Percentiles rank a stretch among this genome's conserved stretches.
phyloP scores from a whole-genome alignment of 768 basidiomycete genomes.

The Leccinum boreale region DNA sequence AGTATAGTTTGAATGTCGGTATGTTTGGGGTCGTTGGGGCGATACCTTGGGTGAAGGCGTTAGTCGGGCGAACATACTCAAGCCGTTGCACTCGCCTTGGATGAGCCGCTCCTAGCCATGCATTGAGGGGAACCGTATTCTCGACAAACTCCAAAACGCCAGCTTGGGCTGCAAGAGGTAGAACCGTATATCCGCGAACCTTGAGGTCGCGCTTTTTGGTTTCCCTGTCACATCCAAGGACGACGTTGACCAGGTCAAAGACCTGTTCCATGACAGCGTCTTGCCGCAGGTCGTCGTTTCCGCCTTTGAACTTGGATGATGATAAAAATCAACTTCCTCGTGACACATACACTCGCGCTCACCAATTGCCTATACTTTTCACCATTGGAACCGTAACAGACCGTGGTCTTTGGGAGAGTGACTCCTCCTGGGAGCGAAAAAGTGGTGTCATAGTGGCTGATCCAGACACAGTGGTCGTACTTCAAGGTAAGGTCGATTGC shows the following conservation, averaged over 20 bases:
- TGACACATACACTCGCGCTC: conserved; percentile 23
- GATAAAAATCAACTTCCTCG: neutral
- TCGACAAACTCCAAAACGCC: conserved; percentile 91
- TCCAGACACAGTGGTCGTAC: conserved; percentile 71
- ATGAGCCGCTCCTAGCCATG: conserved; percentile 68
- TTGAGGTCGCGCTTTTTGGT: conserved; percentile 69
- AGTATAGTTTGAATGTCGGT: conserved; percentile 32
- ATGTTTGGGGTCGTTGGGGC: conserved; percentile 49
- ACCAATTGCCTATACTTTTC: conserved; percentile 76
- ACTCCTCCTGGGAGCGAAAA: conserved; percentile 75
- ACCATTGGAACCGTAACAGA: conserved; percentile 68
- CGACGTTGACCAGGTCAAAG: conserved; percentile 81
- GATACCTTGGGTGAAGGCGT: conserved; percentile 49
- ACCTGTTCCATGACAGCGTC: conserved; percentile 99
- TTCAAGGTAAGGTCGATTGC: conserved; percentile 65
- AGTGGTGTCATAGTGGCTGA: conserved; percentile 53
- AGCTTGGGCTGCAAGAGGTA: conserved; percentile 76
- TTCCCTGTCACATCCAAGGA: conserved; percentile 71
- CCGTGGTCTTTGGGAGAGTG: conserved; percentile 77
- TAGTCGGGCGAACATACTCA: neutral
- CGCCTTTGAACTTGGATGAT: conserved; percentile 80
- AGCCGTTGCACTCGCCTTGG: conserved; percentile 39
- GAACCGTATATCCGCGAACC: conserved; percentile 84
- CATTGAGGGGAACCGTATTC: conserved; percentile 63
- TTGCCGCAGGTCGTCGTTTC: conserved; percentile 78